Conservation (phyloP, 495 filamentous ascomycete genomes). For the Corynascus novoguineensis region DNA sequence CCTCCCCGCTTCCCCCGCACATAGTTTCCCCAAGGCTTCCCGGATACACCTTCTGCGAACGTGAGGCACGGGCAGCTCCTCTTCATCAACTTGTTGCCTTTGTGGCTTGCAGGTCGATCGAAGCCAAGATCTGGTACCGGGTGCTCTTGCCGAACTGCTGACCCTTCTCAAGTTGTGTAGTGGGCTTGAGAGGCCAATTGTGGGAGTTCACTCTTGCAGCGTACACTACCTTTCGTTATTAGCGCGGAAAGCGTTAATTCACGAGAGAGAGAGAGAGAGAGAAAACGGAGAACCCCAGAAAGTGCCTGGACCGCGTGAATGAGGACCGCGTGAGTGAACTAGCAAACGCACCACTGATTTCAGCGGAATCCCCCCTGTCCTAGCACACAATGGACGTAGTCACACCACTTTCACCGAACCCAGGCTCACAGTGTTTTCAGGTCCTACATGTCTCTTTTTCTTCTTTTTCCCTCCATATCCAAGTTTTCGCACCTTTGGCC, state of each 20-base stretch:
- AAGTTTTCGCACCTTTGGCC: not conserved
- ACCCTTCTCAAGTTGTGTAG: not conserved
- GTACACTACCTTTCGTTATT: too few relatives aligned
- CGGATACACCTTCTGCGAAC: conserved; percentile 3
- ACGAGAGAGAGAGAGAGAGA: too few relatives aligned
- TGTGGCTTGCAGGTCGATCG: conserved; percentile 11
- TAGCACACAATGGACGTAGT: not conserved
- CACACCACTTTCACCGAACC: not conserved
- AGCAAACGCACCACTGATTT: not conserved
- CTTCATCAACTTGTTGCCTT: conserved; percentile 3
- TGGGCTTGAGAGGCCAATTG: not conserved
- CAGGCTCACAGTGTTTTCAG: not conserved
- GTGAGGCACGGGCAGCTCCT: conserved; percentile 6
- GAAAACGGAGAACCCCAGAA: too few relatives aligned
- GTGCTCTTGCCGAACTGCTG: conserved; percentile 12
- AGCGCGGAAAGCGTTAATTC: too few relatives aligned
- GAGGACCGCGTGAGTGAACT: too few relatives aligned
- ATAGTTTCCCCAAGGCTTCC: conserved; percentile 1
- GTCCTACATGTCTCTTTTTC: not conserved
- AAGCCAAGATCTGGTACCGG: conserved; percentile 6
- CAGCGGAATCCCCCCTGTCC: not conserved
- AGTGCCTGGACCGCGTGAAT: too few relatives aligned
- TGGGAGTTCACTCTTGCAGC: not conserved
- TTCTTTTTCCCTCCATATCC: too few relatives aligned
- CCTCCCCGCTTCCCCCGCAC: conserved; percentile 1